A percentile compares a stretch with the other conserved stretches of the same genome.
Evolutionary conservation across 148 eudicot genomes (phyloP).

Genomic region (Cornus florida): DNA sequence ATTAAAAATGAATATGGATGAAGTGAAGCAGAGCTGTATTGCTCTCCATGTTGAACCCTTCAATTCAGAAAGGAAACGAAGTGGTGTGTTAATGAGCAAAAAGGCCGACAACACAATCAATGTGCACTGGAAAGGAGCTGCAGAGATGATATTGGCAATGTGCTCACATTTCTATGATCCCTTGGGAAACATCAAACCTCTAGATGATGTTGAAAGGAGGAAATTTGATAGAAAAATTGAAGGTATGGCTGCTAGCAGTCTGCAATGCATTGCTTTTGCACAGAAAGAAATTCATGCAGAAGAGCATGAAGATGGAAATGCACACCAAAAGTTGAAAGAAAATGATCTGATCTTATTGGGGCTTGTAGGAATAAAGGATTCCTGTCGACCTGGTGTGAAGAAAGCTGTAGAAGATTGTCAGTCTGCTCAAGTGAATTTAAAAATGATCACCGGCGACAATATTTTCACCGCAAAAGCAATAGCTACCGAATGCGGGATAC

Average conservation of each 20-base stretch:
- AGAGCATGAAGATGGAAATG: conserved; percentile 3
- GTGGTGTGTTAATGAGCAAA: conserved; percentile 22
- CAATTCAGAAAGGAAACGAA: conserved; percentile 32
- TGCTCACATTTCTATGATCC: conserved; percentile 30
- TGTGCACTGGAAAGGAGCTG: conserved; percentile 43
- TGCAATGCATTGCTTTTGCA: conserved; percentile 36
- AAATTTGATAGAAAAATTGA: conserved; percentile 17
- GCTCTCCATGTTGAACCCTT: conserved; percentile 29
- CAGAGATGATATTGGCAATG: conserved; percentile 32
- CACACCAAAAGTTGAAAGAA: conserved; percentile 3
- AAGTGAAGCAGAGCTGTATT: conserved; percentile 12
- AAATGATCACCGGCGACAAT: conserved; percentile 38
- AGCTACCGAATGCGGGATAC: conserved; percentile 37
- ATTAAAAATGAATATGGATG: conserved; percentile 30
- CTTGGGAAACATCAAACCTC: conserved; percentile 7
- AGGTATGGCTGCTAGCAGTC: conserved; percentile 41
- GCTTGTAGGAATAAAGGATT: conserved; percentile 30
- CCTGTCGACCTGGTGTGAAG: conserved; percentile 34
- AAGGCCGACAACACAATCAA: conserved; percentile 15
- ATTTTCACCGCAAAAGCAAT: conserved; percentile 37
- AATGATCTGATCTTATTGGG: conserved; percentile 21
- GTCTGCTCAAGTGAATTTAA: conserved; percentile 26
- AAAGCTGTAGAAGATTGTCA: conserved; percentile 29
- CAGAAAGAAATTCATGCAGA: conserved; percentile 13
- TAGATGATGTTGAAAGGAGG: conserved; percentile 16